Percentiles rank a stretch among this genome's conserved stretches.
Evolutionary conservation across 257 asterid species (phyloP).

Genomic region (Ilex asprella): DNA sequence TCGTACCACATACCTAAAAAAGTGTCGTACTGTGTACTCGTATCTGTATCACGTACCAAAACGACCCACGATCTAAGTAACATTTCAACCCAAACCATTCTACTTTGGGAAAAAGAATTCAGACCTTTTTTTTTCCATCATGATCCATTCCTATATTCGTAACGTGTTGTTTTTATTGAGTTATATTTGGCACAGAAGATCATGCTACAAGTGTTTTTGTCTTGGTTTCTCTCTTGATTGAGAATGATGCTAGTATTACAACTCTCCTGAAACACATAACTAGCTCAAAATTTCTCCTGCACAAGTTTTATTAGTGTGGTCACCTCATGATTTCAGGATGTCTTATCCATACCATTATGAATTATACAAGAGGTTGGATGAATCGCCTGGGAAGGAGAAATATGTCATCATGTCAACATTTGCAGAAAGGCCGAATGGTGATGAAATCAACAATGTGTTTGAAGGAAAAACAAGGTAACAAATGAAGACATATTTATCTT

Average conservation of each 20-base stretch:
- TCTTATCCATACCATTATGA: conserved; percentile 71
- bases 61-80: too few species aligned
- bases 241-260: not conserved
- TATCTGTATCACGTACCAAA: too few species aligned
- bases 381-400: conserved; percentile 68
- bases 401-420: conserved; percentile 52
- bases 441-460: conserved; percentile 73
- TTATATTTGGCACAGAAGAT: too few species aligned
- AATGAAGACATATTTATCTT: not conserved
- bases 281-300: not conserved
- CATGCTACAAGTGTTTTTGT: too few species aligned
- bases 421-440: conserved; percentile 59
- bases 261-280: not conserved
- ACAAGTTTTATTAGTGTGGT: not conserved
- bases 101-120: too few species aligned
- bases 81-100: too few species aligned
- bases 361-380: conserved; percentile 82
- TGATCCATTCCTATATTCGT: too few species aligned
- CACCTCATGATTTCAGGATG: conserved; percentile 48
- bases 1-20: too few species aligned
- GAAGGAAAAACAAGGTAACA: conserved; percentile 80
- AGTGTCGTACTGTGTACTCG: too few species aligned
- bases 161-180: too few species aligned
- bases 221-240: not conserved
- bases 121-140: too few species aligned